Percentiles rank a stretch among this genome's conserved stretches.
These are phyloP conservation scores for Talaromyces sp. DNA, from an alignment of 2,329 filamentous ascomycete genomes.

Conservation along the genomic window DNA sequence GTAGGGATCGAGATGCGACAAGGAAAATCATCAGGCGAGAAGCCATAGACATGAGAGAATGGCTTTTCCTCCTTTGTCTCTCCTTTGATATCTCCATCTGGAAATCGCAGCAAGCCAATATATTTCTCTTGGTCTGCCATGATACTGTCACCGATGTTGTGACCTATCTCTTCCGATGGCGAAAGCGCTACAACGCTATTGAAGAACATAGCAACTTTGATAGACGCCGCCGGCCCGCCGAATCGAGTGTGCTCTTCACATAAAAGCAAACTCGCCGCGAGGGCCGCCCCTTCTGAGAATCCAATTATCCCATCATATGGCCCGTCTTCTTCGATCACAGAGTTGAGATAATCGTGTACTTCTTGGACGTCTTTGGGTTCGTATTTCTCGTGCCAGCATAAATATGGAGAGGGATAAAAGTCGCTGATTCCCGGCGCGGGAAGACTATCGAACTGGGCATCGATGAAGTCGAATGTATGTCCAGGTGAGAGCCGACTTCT, in stretches of 20 bases:
- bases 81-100: not conserved
- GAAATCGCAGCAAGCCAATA: not conserved
- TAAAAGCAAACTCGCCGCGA: slow-evolving; percentile 44
- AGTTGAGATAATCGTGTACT: slow-evolving; percentile 1
- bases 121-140: slow-evolving; percentile 1
- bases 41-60: not conserved
- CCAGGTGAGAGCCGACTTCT: not conserved
- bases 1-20: slow-evolving; percentile 5
- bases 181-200: not conserved
- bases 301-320: slow-evolving; percentile 75
- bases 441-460: not conserved
- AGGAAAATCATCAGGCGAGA: not conserved
- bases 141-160: not conserved
- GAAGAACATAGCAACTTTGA: slow-evolving; percentile 8
- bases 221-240: not conserved
- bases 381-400: not conserved
- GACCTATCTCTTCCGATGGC: not conserved
- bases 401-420: slow-evolving; percentile 7
- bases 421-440: slow-evolving; percentile 5
- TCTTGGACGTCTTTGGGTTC: not conserved
- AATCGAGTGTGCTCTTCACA: not conserved
- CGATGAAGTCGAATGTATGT: slow-evolving; percentile 8
- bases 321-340: slow-evolving; percentile 47
- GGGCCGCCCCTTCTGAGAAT: slow-evolving; percentile 77
- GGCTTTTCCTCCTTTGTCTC: not conserved